Base-by-base conservation (phyloP, 441 rosid species). In the Melianthus villosus region DNA sequence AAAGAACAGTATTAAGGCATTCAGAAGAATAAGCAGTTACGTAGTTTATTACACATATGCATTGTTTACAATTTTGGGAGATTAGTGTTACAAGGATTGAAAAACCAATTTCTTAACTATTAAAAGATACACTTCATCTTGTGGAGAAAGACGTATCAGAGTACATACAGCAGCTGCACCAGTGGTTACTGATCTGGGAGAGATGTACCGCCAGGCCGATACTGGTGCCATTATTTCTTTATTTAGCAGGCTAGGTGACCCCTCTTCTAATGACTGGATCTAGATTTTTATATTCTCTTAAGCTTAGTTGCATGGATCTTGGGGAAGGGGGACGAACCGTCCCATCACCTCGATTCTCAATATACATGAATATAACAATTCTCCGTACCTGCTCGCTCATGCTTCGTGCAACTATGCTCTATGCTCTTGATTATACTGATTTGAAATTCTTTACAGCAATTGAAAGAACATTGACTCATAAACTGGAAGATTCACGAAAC, bases 101-200 rank as follows among this genome's bases (percentile, higher is more conserved):
- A n/a, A n/a, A n/a, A n/a, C n/a, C n/a, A 34, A 56, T 52, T 58
- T 71, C 61, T 86, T 78, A 59, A 69, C 70, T 31, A 42, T 53
- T 25, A 49, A 53, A 71, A 92, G 99, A 52, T 86, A 92, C 57
- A 92, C 95, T 50, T 93, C 99, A 44, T 92, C 97, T 44, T 86
- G 95, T 38, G 99, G 99, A 62, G 99, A 91, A 73, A 80, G 99
- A 60, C 89, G 97, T 40, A 91, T 91, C 44, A 80, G 97, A 72
- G 80, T 92, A 42, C 99, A 86, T 59, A 92, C 94, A 6, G 76
- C 89, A 32, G 79, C 83, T 25, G 94, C 92, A 25, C 97, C 95
- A 27, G 89, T 83, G 18, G 92, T 82, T 56, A 13, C 99, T 35
- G 89, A 86, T 57, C 77, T 92, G 50, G 84, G 89, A 52, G 97